Conservation (phyloP, 2,329 filamentous ascomycete species). For the Seiridium cupressi region DNA sequence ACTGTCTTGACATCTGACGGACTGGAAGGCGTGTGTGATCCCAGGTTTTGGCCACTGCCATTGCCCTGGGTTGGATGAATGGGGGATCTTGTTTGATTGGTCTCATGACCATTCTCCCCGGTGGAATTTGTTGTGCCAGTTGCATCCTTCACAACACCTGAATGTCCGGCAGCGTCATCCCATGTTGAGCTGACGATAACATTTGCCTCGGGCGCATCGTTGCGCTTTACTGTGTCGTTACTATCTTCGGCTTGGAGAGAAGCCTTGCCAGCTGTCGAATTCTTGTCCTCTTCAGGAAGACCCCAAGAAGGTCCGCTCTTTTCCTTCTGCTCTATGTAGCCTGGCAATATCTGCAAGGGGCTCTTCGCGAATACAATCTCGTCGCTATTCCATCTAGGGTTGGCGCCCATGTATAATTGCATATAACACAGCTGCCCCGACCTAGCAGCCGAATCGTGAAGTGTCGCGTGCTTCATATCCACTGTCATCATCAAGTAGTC, state of each 20-base stretch:
- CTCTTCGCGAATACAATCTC: constrained; percentile 23
- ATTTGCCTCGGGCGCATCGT: too few relatives aligned
- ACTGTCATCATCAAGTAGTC: background rate
- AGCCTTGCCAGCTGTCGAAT: background rate
- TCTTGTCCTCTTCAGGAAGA: background rate
- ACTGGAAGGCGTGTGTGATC: background rate
- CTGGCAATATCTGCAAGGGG: constrained; percentile 19
- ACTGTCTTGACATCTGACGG: background rate
- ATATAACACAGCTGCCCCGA: constrained; percentile 18
- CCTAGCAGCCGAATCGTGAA: constrained; percentile 16
- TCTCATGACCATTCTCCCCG: too few relatives aligned
- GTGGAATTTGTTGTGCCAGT: too few relatives aligned
- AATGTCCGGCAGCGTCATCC: too few relatives aligned
- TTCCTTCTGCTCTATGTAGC: constrained; percentile 17
- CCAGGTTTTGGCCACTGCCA: too few relatives aligned
- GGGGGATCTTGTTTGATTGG: too few relatives aligned
- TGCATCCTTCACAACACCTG: too few relatives aligned
- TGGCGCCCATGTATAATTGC: constrained; percentile 17
- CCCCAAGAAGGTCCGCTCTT: constrained; percentile 18
- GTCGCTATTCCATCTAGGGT: constrained; percentile 20
- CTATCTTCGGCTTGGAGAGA: too few relatives aligned
- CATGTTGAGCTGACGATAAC: too few relatives aligned
- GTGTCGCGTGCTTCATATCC: constrained; percentile 9
- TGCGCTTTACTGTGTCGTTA: too few relatives aligned
- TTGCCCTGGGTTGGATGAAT: too few relatives aligned